phyloP scores from a whole-genome alignment of 805 yeast species.

The Candida easanensis region DNA sequence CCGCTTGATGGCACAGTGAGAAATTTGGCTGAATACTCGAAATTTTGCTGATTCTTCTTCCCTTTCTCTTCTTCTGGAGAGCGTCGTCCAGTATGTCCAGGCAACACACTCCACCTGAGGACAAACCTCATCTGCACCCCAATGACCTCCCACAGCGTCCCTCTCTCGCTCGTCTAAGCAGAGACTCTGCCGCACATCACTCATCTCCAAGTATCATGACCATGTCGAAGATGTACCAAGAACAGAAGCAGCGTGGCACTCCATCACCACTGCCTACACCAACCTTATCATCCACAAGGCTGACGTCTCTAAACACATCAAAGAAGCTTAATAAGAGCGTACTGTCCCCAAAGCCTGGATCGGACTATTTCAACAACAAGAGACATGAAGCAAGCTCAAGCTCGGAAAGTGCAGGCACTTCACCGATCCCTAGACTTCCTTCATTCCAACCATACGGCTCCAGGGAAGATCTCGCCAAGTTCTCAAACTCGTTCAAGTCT shows the following conservation, averaged over 20 bases:
- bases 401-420: constrained; percentile 5
- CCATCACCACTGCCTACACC: constrained; percentile 1
- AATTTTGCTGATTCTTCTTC: no score
- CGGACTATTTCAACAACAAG: constrained; percentile 14
- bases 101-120: no score
- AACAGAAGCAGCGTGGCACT: constrained; percentile 11
- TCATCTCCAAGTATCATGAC: constrained; percentile 27
- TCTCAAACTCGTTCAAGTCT: constrained; percentile 1
- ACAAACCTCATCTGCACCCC: no score
- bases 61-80: no score
- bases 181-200: constrained; percentile 9
- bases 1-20: no score
- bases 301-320: constrained; percentile 1
- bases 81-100: no score
- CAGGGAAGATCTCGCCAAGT: not conserved
- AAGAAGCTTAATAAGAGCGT: constrained; percentile 26
- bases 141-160: constrained; percentile 4
- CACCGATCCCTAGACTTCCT: constrained; percentile 19
- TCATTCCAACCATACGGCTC: constrained; percentile 17
- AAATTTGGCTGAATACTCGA: no score
- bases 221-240: constrained; percentile 25
- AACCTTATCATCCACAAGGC: not conserved
- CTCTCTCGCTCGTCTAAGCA: constrained; percentile 6
- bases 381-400: not conserved
- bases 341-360: constrained; percentile 18